Evolutionary conservation across 495 filamentous ascomycete genomes (phyloP), one percentile per base, ranked within the genome.

Genomic region (Penicillium crystallinum): DNA sequence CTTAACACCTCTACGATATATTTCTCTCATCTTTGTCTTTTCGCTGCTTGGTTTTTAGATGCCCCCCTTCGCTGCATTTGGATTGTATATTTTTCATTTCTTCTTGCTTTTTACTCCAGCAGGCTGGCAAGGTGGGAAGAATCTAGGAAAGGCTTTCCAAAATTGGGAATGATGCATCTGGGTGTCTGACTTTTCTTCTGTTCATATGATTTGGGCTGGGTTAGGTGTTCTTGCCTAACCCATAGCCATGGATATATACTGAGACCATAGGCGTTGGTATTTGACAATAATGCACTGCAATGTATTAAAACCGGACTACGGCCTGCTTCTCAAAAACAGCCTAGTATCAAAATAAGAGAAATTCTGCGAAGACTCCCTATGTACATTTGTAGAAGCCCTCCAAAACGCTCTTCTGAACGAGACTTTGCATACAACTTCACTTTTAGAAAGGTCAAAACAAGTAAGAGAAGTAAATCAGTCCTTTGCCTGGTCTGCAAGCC

Each of bases 51-150:
- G 21, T 46, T 23, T n/a, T 40, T 40, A n/a, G 6, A 48, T 49
- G 42, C 29, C 19, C n/a, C 31, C 27, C 29, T 22, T 14, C 19
- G 18, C 18, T 27, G 14, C 14, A 22, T 39, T 56, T 48, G 53
- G 35, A 30, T 37, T 46, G 14, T 55, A 46, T 19, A 52, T 23
- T 53, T 49, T 40, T 56, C 35, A 44, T 34, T 56, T 44, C 17
- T 42, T 55, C 37, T 33, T 42, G 37, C 48, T 42, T 33, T 53
- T 53, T 46, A 53, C 46, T 30, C 49, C 57, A 49, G 57, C 57
- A 50, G 53, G 54, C 54, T 60, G 54, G 54, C 46, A 52, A 60
- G 49, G 45, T 57, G 49, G 35, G 33, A 23, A 42, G 45, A 25
- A 49, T 35, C 25, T 27, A 35, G 30, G 44, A 27, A 30, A 42